Conservation (phyloP, 805 yeast species). For the Ogataea haglerorum region DNA sequence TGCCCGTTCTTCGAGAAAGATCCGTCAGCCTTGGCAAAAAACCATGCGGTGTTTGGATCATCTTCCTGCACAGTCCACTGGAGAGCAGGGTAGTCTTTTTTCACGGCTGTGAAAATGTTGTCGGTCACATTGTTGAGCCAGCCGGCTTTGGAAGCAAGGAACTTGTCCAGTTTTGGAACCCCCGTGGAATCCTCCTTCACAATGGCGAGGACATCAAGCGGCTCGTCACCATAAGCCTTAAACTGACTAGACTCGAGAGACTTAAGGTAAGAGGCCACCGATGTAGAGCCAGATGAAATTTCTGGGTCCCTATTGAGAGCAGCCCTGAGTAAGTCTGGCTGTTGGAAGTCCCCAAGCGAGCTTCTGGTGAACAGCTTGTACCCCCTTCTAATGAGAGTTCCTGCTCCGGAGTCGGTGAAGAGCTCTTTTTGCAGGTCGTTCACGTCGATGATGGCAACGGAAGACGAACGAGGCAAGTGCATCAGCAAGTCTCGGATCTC, state of each 20-base stretch:
- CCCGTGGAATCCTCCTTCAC: conserved; percentile 50
- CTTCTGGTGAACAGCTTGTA: conserved; percentile 76
- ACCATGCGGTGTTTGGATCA: conserved; percentile 89
- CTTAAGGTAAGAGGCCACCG: conserved; percentile 80
- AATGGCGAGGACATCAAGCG: conserved; percentile 89
- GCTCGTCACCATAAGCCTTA: conserved; percentile 91
- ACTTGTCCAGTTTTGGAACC: conserved; percentile 76
- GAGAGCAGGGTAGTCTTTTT: conserved; percentile 65
- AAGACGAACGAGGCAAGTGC: conserved; percentile 92
- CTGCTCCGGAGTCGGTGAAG: conserved; percentile 98
- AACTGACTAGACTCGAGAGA: conserved; percentile 59
- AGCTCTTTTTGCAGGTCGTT: conserved; percentile 94
- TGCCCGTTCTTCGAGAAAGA: conserved; percentile 87
- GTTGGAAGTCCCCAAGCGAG: conserved; percentile 63
- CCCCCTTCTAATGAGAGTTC: conserved; percentile 97
- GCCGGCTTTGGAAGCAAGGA: conserved; percentile 82
- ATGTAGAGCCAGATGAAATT: conserved; percentile 61
- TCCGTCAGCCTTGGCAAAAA: conserved; percentile 89
- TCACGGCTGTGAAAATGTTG: conserved; percentile 81
- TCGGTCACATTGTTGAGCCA: conserved; percentile 98
- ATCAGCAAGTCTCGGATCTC: conserved; percentile 93
- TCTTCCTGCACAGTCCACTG: conserved; percentile 91
- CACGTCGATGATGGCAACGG: conserved; percentile 96
- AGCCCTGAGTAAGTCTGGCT: conserved; percentile 71
- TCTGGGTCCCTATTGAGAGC: conserved; percentile 77